Conservation (phyloP, 2,329 filamentous ascomycete species). For the Diaporthe ampelina region DNA sequence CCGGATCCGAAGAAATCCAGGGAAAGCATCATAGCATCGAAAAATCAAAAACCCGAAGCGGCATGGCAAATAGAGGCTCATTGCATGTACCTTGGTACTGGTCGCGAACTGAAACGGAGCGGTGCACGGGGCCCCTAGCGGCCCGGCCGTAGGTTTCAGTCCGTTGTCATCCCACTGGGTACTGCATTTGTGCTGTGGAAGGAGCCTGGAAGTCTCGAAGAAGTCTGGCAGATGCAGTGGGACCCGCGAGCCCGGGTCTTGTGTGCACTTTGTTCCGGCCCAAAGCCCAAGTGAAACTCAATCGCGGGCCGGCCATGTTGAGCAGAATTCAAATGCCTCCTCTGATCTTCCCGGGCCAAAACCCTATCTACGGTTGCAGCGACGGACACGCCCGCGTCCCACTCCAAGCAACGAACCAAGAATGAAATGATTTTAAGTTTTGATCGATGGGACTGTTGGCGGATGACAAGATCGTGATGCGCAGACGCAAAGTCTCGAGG, state of each 20-base stretch:
- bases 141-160: constrained; percentile 26
- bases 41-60: not conserved
- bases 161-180: not conserved
- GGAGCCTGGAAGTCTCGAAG: constrained; percentile 11
- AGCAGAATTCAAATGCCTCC: not conserved
- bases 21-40: not conserved
- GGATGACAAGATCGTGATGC: not conserved
- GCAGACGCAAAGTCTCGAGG: too few relatives aligned
- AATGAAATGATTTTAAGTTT: not conserved
- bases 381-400: constrained; percentile 10
- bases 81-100: not conserved
- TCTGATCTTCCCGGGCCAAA: constrained; percentile 20
- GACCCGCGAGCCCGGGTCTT: constrained; percentile 19
- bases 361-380: constrained; percentile 8
- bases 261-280: not conserved
- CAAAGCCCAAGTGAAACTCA: constrained; percentile 17
- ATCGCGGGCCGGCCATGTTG: not conserved
- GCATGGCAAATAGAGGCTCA: not conserved
- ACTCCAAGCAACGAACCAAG: not conserved
- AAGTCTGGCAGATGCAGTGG: not conserved
- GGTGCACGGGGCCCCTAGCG: constrained; percentile 12
- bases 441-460: not conserved
- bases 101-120: constrained; percentile 16
- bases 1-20: constrained; percentile 7
- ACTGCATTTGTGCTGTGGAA: constrained; percentile 3